Evolutionary conservation across 768 basidiomycete genomes (phyloP).

Genomic region (Boletellus ananas): DNA sequence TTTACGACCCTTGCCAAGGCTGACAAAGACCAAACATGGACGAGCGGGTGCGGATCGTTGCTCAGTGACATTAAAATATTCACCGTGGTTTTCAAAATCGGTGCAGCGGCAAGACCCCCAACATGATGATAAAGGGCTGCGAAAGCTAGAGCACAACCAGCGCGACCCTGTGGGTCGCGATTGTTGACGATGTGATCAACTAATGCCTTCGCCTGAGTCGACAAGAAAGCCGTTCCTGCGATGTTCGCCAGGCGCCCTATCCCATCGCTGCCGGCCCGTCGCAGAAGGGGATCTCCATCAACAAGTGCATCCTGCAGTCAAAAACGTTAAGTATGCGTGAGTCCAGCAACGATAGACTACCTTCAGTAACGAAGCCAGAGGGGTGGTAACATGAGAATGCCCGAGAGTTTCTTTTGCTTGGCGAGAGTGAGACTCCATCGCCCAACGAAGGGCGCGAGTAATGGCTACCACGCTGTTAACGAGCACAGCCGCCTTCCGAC

Average conservation of each 20-base stretch:
- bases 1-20: slow-evolving; percentile 85
- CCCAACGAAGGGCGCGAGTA: slow-evolving; percentile 61
- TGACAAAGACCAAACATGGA: slow-evolving; percentile 89
- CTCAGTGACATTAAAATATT: slow-evolving; percentile 93
- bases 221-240: slow-evolving; percentile 79
- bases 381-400: slow-evolving; percentile 53
- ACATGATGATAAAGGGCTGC: slow-evolving; percentile 90
- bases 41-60: slow-evolving; percentile 94
- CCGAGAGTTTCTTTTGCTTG: slow-evolving; percentile 67
- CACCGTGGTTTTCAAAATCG: slow-evolving; percentile 91
- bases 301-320: slow-evolving; percentile 64
- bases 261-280: slow-evolving; percentile 79
- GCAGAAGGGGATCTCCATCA: slow-evolving; percentile 73
- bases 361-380: slow-evolving; percentile 73
- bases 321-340: slow-evolving; percentile 8
- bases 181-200: slow-evolving; percentile 95
- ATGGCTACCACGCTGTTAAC: slow-evolving; percentile 79
- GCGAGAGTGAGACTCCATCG: slow-evolving; percentile 48
- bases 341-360: slow-evolving; percentile 36
- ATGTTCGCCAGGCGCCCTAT: slow-evolving; percentile 84
- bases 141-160: slow-evolving; percentile 91
- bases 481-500: slow-evolving; percentile 77
- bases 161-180: slow-evolving; percentile 86
- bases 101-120: slow-evolving; percentile 91
- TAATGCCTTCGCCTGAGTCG: slow-evolving; percentile 80